Evolutionary conservation across 2,329 filamentous ascomycete genomes (phyloP).

Genomic region (Botrytis hyacinthi): DNA sequence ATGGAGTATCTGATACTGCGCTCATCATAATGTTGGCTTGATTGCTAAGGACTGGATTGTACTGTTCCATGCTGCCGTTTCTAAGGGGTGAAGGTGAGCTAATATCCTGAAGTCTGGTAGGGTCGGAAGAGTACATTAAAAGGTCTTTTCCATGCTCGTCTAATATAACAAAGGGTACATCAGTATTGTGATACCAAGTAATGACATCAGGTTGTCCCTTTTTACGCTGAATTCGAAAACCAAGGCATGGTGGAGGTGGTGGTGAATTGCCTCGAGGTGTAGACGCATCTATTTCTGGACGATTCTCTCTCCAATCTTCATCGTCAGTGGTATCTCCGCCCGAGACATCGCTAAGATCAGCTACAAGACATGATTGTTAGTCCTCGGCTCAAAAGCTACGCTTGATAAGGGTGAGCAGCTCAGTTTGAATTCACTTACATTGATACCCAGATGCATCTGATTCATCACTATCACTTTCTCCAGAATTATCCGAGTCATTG

Average conservation of each 20-base stretch:
- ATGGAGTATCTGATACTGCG: constrained; percentile 43
- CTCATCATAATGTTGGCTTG: constrained; percentile 77
- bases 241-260: constrained; percentile 17
- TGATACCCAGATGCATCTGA: constrained; percentile 16
- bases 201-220: constrained; percentile 37
- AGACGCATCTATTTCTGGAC: constrained; percentile 3
- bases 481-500: neutral
- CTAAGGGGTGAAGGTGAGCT: constrained; percentile 15
- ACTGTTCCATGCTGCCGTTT: constrained; percentile 20
- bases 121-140: constrained; percentile 43
- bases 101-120: constrained; percentile 27
- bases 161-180: constrained; percentile 43
- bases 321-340: constrained; percentile 18
- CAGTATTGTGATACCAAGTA: constrained; percentile 38
- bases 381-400: neutral
- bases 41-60: constrained; percentile 59
- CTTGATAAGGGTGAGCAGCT: neutral
- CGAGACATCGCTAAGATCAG: constrained; percentile 42
- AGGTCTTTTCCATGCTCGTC: constrained; percentile 43
- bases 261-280: constrained; percentile 6
- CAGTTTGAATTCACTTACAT: constrained; percentile 13
- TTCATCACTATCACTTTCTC: constrained; percentile 14
- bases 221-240: constrained; percentile 20
- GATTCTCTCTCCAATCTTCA: constrained; percentile 19
- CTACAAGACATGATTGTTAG: constrained; percentile 37